Conservation (phyloP, 2,329 filamentous ascomycete species). For the Epichloe gansuensis region DNA sequence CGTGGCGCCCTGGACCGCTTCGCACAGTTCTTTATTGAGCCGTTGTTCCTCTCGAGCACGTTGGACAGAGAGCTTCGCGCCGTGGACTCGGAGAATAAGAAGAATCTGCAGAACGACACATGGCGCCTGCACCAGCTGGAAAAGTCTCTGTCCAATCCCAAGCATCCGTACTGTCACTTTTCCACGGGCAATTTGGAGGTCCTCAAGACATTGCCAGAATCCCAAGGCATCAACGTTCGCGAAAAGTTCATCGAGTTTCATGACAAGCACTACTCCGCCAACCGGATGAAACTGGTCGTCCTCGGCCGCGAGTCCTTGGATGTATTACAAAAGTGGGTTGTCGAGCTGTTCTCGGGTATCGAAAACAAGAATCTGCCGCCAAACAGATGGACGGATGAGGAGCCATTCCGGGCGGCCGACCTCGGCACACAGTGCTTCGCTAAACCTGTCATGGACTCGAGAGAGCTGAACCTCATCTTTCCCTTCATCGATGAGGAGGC, state of each 20-base stretch:
- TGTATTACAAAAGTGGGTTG: slow-evolving; percentile 70
- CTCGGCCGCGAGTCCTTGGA: slow-evolving; percentile 73
- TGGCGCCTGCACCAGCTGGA: slow-evolving; percentile 83
- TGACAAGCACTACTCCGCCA: slow-evolving; percentile 78
- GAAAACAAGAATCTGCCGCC: slow-evolving; percentile 66
- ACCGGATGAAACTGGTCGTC: slow-evolving; percentile 84
- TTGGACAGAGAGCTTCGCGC: slow-evolving; percentile 77
- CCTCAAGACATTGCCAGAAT: slow-evolving; percentile 69
- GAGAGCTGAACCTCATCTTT: slow-evolving; percentile 69
- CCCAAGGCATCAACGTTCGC: slow-evolving; percentile 68
- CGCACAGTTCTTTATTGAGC: slow-evolving; percentile 84
- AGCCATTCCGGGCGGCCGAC: slow-evolving; percentile 35
- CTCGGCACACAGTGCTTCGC: slow-evolving; percentile 63
- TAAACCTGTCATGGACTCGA: slow-evolving; percentile 82
- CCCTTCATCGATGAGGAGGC: slow-evolving; percentile 75
- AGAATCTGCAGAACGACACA: slow-evolving; percentile 82
- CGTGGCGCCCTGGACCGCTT: slow-evolving; percentile 81
- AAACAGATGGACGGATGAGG: slow-evolving; percentile 40
- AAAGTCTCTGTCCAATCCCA: slow-evolving; percentile 75
- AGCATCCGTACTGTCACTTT: slow-evolving; percentile 83
- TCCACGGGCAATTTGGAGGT: slow-evolving; percentile 82
- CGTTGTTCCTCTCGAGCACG: slow-evolving; percentile 73
- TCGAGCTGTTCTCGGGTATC: slow-evolving; percentile 69
- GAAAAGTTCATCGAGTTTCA: slow-evolving; percentile 92
- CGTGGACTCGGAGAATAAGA: slow-evolving; percentile 94